Evolutionary conservation across 768 basidiomycete species (phyloP), one percentile per base, ranked within the genome.

Genomic region (Bullera alba): DNA sequence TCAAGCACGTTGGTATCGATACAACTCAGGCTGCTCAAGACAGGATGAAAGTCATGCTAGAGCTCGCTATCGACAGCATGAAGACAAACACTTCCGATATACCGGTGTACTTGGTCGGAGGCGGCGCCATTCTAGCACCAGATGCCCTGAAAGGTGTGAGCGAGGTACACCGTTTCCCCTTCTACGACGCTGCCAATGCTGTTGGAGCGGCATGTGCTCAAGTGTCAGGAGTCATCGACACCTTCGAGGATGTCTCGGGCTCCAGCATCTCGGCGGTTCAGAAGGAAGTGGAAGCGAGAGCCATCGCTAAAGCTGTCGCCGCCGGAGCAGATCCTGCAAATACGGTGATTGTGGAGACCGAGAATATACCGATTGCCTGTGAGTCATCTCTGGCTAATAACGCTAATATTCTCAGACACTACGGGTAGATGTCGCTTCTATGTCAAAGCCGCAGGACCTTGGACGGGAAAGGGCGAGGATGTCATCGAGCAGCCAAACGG

Each of bases 61-160:
- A 84, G 71, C 72, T 72, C 14, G 76, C 76, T 1, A 68, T 83
- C 7, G 83, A 83, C 59, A 38, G 34, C 15, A 83, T 84, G 81
- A 84, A 84, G 74, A 83, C 82, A 3, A 78, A 77, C 27, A 77
- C 77, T 1, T 77, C 77, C 22, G 78, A 80, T 59, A 75, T 78
- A 37, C 78, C 81, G 22, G 75, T 83, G 10, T 76, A 82, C 25
- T 76, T 84, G 1, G 83, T 83, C 30, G 83, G 83, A 21, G 83
- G 83, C 15, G 83, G 83, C 4, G 79, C 80, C 0, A 79, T 83
- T 57, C 74, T 84, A 28, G 75, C 78, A 8, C 81, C 83, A 0
- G 68, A 75, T 7, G 44, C 69, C 8, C 75, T 84, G 0, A 70
- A 65, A 27, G 83, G 83, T 7, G 77, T 83, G 3, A 76, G 75